Base-by-base conservation (phyloP, 805 yeast genomes). In the Wickerhamomyces mucosus region DNA sequence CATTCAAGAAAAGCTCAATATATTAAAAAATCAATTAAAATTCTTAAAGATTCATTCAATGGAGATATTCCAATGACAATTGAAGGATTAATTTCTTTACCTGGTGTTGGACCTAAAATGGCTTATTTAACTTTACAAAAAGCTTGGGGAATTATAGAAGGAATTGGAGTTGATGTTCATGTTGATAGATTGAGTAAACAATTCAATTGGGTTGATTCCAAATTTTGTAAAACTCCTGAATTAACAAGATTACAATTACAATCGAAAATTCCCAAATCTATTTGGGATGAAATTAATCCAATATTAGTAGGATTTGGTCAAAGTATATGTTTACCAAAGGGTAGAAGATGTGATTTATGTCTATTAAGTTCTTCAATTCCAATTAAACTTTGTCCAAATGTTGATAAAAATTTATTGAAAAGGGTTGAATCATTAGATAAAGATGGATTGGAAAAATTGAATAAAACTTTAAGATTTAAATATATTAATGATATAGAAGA, bases 21-120 rank as follows among this genome's bases (percentile, higher is more conserved):
- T 49, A 71, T 88, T 35, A 77, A 75, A 44, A 59, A 65, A 42
- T 63, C 92, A 1, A 69, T 80, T 7, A 60, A 58, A 31, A 59
- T 80, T 5, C 41, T 86, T 7, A 43, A 48, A 4, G 67, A 65
- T 2, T 46, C 65, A 15, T 74, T 65, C 48, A 58, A 61, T 9
- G 75, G 75, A 7, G 96, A 86, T 41, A 67, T 89, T 4, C 97
- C 97, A 0, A 55, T 67, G 36, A 66, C 77, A 3, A 65, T 81
- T 7, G 74, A 68, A 6, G 88, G 78, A 1, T 63, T 88, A 31
- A 63, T 70, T 5, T 54, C 68, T 0, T 58, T 88, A 20, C 96
- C 96, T 0, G 97, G 97, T 0, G 94, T 88, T 3, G 97, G 97
- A 0, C 95, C 95, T 7, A 88, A 88, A 52, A 88, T 88, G 97